Evolutionary conservation across 306 rosid genomes (phyloP), one percentile per base, ranked within the genome.

Genomic region (Cucumis cinereus): DNA sequence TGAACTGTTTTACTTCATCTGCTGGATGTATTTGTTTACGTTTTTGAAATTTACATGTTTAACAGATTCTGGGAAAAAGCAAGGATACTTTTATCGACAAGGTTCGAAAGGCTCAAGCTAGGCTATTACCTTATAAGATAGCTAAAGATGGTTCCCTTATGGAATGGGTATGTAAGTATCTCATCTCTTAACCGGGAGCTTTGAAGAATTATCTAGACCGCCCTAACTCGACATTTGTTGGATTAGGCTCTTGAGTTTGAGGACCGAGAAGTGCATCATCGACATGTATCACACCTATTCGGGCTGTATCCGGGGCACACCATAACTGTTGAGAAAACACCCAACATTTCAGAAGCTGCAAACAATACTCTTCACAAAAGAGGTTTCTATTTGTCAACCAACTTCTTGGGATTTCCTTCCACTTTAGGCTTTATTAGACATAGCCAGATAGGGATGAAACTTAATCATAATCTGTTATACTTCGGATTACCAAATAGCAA

Each of bases 231-330:
- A 73, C 11, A 70, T 23, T 35, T 74, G 23, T 81, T 66, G 77
- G 69, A 62, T 91, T 90, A 94, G 97, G 97, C 92, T 36, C 85
- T 83, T 80, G 96, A 94, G 81, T 94, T 94, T 67, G 79, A 85
- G 84, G 97, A 94, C 77, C 98, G 91, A 45, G 96, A 91, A 4
- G 58, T 81, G 72, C 87, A 89, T 79, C 97, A 94, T 85, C 85
- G 98, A 62, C 96, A 90, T 82, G 81, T 94, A 73, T 94, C 98
- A 0, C 97, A 90, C 76, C 85, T 94, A 75, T 94, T 90, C 77
- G 97, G 98, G 77, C 84, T 94, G 78, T 94, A 84, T 86, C 97
- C 97, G 2, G 98, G 97, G 38, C 98, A 91, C 86, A 88, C 91
- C 35, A 90, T 91, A 56, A 86, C 84, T 77, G 80, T 85, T 4